Base-by-base conservation (phyloP, 768 basidiomycete species). In the Agrocybe pediades region DNA sequence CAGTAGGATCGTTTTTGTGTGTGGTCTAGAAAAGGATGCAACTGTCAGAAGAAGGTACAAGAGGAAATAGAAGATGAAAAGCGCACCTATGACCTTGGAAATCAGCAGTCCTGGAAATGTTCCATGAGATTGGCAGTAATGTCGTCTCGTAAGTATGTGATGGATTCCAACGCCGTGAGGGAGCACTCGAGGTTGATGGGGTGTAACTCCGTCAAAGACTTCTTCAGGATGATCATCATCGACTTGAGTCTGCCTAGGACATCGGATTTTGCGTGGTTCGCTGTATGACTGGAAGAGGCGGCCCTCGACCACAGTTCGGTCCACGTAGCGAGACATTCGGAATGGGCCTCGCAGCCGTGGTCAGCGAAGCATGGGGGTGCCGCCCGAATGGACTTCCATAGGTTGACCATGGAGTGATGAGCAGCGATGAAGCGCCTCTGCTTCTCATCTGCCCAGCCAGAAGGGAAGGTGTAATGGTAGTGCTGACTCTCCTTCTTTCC, bases 391-490 rank as follows among this genome's bases (percentile, higher is more conserved):
- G 71, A 68, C 46, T 84, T 81, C 84, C 85, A 86, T 17, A 78
- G 66, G 44, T 67, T 69, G 19, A 80, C 70, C 33, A 89, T 76
- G 19, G 81, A 79, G 48, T 78, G 68, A 55, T 83, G 82, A 2
- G 88, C 87, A 17, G 78, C 72, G 15, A 87, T 70, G 41, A 87
- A 74, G 36, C 77, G 75, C 66, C 78, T 70, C 33, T 78, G 80
- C 53, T 62, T 67, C 46, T 74, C 74, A 6, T 66, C 49, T 50
- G 64, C 62, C 49, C 69, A 67, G 11, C 60, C 61, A n/a, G 58
- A 57, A 7, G 70, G 69, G 43, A 73, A 71, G 17, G 60, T 54
- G 7, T 63, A 63, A 23, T 63, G 66, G 2, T 55, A 73, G 0
- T 49, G 15, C 13, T 25, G 26, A 64, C 55, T 71, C 61, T 40